phyloP scores from a whole-genome alignment of 2,329 filamentous ascomycete genomes.

The Fusarium liriodendri region DNA sequence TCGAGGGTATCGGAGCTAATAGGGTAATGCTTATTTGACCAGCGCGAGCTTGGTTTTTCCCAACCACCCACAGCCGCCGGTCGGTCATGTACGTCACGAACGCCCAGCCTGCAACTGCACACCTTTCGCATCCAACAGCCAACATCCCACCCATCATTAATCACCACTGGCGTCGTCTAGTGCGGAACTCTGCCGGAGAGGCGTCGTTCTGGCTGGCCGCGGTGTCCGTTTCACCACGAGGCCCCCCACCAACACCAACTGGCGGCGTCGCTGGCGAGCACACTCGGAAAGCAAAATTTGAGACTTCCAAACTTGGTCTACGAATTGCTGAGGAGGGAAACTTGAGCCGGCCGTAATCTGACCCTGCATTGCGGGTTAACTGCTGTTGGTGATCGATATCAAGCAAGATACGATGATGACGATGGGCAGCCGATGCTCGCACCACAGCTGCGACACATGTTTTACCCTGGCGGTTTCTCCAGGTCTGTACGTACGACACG shows the following conservation, averaged over 20 bases:
- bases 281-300: conserved; percentile 34
- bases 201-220: conserved; percentile 29
- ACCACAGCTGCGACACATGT: conserved; percentile 16
- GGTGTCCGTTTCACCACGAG: conserved; percentile 41
- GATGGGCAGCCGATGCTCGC: background rate
- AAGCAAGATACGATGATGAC: background rate
- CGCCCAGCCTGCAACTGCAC: conserved; percentile 18
- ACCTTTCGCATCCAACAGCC: conserved; percentile 20
- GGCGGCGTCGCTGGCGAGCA: conserved; percentile 26
- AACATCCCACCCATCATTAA: conserved; percentile 29
- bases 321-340: conserved; percentile 15
- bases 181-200: conserved; percentile 41
- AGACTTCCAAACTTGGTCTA: conserved; percentile 8
- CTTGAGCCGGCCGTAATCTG: conserved; percentile 18
- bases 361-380: background rate
- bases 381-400: background rate
- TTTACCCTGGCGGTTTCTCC: conserved; percentile 4
- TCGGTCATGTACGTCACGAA: conserved; percentile 38
- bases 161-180: conserved; percentile 23
- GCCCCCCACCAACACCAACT: conserved; percentile 40
- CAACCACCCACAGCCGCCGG: conserved; percentile 20
- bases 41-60: conserved; percentile 12
- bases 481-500: background rate
- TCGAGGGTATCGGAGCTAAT: conserved; percentile 31
- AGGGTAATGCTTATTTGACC: conserved; percentile 28